Evolutionary conservation across 148 eudicot genomes (phyloP).

Genomic region (Rheum nobile): DNA sequence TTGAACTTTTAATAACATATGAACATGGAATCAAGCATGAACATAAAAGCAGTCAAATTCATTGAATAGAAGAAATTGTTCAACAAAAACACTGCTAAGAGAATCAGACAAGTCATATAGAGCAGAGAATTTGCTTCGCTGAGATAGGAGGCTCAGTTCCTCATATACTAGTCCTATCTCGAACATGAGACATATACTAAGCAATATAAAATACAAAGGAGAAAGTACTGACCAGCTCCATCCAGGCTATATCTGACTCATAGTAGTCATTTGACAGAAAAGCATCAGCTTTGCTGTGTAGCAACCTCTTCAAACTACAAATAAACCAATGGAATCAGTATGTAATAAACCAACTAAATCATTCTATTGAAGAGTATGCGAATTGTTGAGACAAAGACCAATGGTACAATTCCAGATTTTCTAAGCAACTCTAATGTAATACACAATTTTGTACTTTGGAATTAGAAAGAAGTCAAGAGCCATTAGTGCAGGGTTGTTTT

Average conservation of each 20-base stretch:
- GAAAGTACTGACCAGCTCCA: slow-evolving; percentile 70
- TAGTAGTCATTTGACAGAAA: slow-evolving; percentile 94
- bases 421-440: slow-evolving; percentile 5
- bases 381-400: neutral
- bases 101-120: neutral
- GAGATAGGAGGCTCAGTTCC: no score
- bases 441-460: neutral
- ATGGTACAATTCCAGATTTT: neutral
- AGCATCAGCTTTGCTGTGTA: slow-evolving; percentile 80
- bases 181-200: neutral
- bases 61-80: neutral
- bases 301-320: slow-evolving; percentile 75
- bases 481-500: neutral
- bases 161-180: no score
- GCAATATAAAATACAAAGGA: neutral
- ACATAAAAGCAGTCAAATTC: neutral
- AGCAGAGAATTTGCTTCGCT: neutral
- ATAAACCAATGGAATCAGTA: neutral
- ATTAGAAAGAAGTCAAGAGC: neutral
- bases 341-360: neutral
- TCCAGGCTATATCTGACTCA: slow-evolving; percentile 98
- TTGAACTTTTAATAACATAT: neutral
- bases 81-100: neutral
- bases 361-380: neutral
- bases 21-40: neutral